Percentiles rank a stretch among this genome's conserved stretches.
These are phyloP conservation scores for Rhinocladiella similis DNA, from an alignment of 2,329 filamentous ascomycete genomes.

Conservation along the genomic window DNA sequence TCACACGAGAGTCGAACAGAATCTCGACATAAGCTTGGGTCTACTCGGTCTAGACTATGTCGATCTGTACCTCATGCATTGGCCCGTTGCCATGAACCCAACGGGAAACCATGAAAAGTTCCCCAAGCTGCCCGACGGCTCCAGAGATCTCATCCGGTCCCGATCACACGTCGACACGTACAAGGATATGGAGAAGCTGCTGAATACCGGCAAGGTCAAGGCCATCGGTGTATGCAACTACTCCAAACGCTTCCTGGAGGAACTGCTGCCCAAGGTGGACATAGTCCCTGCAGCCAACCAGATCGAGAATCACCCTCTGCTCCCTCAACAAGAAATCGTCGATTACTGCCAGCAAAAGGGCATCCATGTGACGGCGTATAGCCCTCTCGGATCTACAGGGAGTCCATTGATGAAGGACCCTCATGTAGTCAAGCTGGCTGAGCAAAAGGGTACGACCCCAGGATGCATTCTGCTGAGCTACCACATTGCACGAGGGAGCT, in stretches of 20 bases:
- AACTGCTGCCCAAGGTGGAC: constrained; percentile 46
- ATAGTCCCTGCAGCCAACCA: constrained; percentile 53
- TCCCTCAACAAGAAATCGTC: constrained; percentile 51
- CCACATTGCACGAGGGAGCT: constrained; percentile 34
- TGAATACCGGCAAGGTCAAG: constrained; percentile 45
- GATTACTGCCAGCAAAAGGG: constrained; percentile 51
- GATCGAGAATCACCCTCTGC: constrained; percentile 55
- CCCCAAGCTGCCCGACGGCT: constrained; percentile 43
- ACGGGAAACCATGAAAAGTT: constrained; percentile 47
- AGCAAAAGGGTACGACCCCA: constrained; percentile 40
- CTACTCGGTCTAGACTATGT: constrained; percentile 67
- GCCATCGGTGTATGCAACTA: constrained; percentile 57
- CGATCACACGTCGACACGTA: constrained; percentile 39
- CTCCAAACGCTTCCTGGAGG: constrained; percentile 49
- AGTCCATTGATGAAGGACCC: constrained; percentile 44
- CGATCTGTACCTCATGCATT: constrained; percentile 72
- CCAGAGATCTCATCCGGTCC: constrained; percentile 50
- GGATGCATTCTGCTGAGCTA: constrained; percentile 45
- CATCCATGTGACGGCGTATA: constrained; percentile 57
- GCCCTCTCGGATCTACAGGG: constrained; percentile 54
- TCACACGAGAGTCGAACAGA: constrained; percentile 63
- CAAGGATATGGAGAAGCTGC: constrained; percentile 51
- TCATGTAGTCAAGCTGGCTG: constrained; percentile 42
- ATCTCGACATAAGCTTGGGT: constrained; percentile 61
- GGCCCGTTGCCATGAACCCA: constrained; percentile 54